Evolutionary conservation across 495 filamentous ascomycete species (phyloP).

Genomic region (Tuber aestivum): DNA sequence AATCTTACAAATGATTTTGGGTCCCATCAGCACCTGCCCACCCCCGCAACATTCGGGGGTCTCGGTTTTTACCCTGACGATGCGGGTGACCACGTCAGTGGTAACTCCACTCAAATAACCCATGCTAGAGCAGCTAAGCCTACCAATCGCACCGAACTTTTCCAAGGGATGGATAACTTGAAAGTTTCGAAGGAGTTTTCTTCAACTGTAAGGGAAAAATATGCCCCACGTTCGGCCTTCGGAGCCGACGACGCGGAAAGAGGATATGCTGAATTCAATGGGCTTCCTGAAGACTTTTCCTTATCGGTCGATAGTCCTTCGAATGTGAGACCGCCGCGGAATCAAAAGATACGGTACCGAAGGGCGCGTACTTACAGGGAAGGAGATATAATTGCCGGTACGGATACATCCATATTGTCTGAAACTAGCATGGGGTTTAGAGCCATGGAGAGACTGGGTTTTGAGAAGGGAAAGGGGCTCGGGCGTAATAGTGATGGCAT

Average conservation of each 20-base stretch:
- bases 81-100: not conserved
- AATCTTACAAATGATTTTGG: not conserved
- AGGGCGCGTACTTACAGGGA: not conserved
- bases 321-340: not conserved
- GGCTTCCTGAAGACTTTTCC: not conserved
- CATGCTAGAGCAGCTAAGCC: not conserved
- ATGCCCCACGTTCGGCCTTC: not conserved
- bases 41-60: not conserved
- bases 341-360: not conserved
- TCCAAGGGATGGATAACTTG: not conserved
- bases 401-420: not conserved
- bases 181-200: slow-evolving; percentile 1
- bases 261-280: not conserved
- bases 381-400: not conserved
- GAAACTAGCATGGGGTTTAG: not conserved
- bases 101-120: not conserved
- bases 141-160: not conserved
- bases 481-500: not conserved
- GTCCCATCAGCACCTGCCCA: not conserved
- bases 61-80: not conserved
- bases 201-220: not conserved
- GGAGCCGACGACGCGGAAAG: not conserved
- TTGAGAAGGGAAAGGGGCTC: not conserved
- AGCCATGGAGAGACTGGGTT: slow-evolving; percentile 1
- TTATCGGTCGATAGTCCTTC: not conserved